Base-by-base conservation (phyloP, 2,329 filamentous ascomycete species). In the Daldinia sp. region DNA sequence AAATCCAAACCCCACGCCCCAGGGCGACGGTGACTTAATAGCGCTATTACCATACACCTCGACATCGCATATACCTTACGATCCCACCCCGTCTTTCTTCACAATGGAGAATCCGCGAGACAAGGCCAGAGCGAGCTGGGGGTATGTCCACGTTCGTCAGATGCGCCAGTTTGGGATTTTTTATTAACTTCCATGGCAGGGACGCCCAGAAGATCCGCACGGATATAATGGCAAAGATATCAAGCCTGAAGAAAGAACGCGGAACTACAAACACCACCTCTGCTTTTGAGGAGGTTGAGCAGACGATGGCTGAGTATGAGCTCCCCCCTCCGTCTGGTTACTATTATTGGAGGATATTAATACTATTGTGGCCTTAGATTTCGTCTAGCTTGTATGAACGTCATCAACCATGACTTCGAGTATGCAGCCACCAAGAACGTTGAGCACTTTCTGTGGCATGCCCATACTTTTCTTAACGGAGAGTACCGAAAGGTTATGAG, bases 371-470 rank as follows among this genome's bases (percentile, higher is more conserved):
- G 13, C 60, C 68, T 68, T 60, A 92, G 90, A 73, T 90, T 92
- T 79, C 93, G 93, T 72, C 82, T 89, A 56, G 86, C 88, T 66
- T 94, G 91, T 78, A 89, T 94, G 77, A 86, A 87, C 71, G 87
- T 89, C 63, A 89, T 95, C 67, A 92, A 93, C 77, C 82, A 87
- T 77, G 90, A 97, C 79, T 89, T 93, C 76, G 83, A 88, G 71
- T 89, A 87, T 81, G 89, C 90, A 57, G 85, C 83, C 68, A 82
- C 84, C 70, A 85, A 89, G 69, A 86, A 89, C 63, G 86, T 91
- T 59, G 93, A 97, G 79, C 80, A 83, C 65, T 86, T 85, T 68
- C 86, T 98, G 53, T 98, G 95, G 95, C 85, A 89, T 68, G 87
- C 89, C 60, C 95, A 98, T 80, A 86, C 88, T 68, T 87, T 88